Conservation (phyloP, 2,329 filamentous ascomycete genomes). For the Aspergillus brasiliensis region DNA sequence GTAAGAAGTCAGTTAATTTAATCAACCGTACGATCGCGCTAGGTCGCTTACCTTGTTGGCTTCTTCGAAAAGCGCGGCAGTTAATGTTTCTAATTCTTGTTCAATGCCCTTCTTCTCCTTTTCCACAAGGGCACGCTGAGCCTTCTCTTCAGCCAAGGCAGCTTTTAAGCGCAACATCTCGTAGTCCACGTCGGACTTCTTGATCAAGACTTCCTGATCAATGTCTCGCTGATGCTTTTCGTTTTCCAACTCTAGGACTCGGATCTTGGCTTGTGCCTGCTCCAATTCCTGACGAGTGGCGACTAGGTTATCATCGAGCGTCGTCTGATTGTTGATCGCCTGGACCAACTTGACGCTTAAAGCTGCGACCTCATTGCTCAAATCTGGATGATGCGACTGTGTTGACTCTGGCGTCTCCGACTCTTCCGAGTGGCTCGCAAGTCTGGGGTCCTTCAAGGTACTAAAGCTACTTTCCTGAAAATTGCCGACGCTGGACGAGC, state of each 20-base stretch:
- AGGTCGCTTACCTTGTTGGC: constrained; percentile 71
- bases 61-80: constrained; percentile 93
- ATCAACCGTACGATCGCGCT: background rate
- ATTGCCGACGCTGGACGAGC: constrained; percentile 31
- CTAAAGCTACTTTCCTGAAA: constrained; percentile 47
- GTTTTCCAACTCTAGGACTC: constrained; percentile 68
- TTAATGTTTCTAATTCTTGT: constrained; percentile 85
- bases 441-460: constrained; percentile 50
- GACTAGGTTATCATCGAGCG: constrained; percentile 83
- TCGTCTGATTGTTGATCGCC: constrained; percentile 94
- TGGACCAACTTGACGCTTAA: constrained; percentile 95
- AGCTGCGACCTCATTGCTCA: constrained; percentile 77
- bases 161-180: constrained; percentile 65
- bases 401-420: constrained; percentile 36
- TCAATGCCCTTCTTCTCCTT: constrained; percentile 88
- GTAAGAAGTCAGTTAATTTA: background rate
- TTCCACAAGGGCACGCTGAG: constrained; percentile 65
- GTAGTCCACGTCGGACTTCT: constrained; percentile 71
- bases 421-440: constrained; percentile 38
- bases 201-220: constrained; percentile 72
- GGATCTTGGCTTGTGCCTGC: constrained; percentile 66
- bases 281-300: constrained; percentile 83
- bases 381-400: constrained; percentile 56
- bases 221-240: constrained; percentile 71
- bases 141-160: constrained; percentile 66